These are phyloP conservation scores for Chrysopogon serrulatus DNA, from an alignment of 176 grass and related monocot species.

Conservation along the genomic window DNA sequence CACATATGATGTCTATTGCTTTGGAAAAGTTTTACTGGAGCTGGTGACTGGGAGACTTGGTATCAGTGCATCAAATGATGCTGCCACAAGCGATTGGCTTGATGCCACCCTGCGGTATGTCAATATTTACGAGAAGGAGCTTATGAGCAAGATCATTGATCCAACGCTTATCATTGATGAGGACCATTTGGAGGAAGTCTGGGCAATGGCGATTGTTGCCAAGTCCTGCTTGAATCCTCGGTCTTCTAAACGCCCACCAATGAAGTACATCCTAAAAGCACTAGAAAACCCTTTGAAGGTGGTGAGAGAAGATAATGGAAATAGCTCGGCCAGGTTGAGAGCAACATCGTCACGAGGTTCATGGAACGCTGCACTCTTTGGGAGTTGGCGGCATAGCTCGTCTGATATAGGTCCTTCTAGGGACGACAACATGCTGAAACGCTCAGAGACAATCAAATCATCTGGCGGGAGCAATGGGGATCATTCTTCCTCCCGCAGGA, in stretches of 20 bases:
- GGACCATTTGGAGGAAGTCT: slow-evolving; percentile 97
- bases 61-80: slow-evolving; percentile 62
- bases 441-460: slow-evolving; percentile 69
- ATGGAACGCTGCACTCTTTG: slow-evolving; percentile 89
- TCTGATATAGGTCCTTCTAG: slow-evolving; percentile 68
- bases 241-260: slow-evolving; percentile 64
- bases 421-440: slow-evolving; percentile 58
- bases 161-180: slow-evolving; percentile 91
- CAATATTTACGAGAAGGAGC: slow-evolving; percentile 89
- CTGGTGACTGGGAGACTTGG: slow-evolving; percentile 83
- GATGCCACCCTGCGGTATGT: slow-evolving; percentile 63
- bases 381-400: slow-evolving; percentile 82
- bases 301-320: slow-evolving; percentile 78
- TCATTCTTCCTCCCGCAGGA: slow-evolving; percentile 70
- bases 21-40: slow-evolving; percentile 93
- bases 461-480: slow-evolving; percentile 90
- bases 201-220: slow-evolving; percentile 94
- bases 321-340: slow-evolving; percentile 68
- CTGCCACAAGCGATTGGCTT: slow-evolving; percentile 61
- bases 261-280: slow-evolving; percentile 87
- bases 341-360: slow-evolving; percentile 92
- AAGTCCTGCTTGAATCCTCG: slow-evolving; percentile 96
- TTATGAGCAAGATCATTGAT: slow-evolving; percentile 89
- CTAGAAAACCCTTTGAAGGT: slow-evolving; percentile 93
- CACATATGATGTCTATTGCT: slow-evolving; percentile 82